These are phyloP conservation scores for Alloascoidea africana DNA, from an alignment of 805 yeast genomes.

Conservation along the genomic window DNA sequence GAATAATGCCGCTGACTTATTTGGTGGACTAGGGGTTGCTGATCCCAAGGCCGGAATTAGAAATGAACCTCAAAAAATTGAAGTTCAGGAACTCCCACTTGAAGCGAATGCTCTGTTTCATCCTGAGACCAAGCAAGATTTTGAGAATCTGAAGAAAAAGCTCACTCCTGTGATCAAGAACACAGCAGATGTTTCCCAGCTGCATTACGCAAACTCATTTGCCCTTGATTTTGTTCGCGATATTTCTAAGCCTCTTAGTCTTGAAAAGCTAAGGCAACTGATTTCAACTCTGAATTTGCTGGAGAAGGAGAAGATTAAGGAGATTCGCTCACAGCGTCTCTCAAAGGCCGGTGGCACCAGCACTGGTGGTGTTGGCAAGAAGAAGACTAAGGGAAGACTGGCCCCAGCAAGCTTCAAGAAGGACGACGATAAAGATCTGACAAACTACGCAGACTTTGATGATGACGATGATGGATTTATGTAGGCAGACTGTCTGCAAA, in stretches of 20 bases:
- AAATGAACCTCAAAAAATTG: neutral
- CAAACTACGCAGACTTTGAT: conserved; percentile 25
- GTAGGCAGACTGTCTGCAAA: no score
- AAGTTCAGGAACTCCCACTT: conserved; percentile 23
- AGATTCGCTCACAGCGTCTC: conserved; percentile 63
- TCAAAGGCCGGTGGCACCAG: conserved; percentile 75
- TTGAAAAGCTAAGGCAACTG: conserved; percentile 77
- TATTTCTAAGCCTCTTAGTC: conserved; percentile 60
- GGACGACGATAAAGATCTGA: conserved; percentile 39
- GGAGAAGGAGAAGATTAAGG: conserved; percentile 73
- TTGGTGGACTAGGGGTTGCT: conserved; percentile 53
- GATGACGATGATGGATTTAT: conserved; percentile 26
- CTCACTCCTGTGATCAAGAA: conserved; percentile 43
- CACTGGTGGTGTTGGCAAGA: conserved; percentile 78
- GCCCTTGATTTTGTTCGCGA: conserved; percentile 83
- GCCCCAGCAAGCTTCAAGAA: conserved; percentile 43
- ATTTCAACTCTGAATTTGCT: conserved; percentile 70
- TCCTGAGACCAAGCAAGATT: conserved; percentile 70
- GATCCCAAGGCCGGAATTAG: conserved; percentile 12
- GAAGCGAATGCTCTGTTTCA: conserved; percentile 50
- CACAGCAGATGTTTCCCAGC: conserved; percentile 42
- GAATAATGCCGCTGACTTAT: conserved; percentile 84
- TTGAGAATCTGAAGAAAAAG: conserved; percentile 61
- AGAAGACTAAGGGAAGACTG: conserved; percentile 87
- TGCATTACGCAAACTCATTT: conserved; percentile 59